Evolutionary conservation across 2,329 filamentous ascomycete genomes (phyloP), one percentile per base, ranked within the genome.

Genomic region (Paracamarosporium sp.): DNA sequence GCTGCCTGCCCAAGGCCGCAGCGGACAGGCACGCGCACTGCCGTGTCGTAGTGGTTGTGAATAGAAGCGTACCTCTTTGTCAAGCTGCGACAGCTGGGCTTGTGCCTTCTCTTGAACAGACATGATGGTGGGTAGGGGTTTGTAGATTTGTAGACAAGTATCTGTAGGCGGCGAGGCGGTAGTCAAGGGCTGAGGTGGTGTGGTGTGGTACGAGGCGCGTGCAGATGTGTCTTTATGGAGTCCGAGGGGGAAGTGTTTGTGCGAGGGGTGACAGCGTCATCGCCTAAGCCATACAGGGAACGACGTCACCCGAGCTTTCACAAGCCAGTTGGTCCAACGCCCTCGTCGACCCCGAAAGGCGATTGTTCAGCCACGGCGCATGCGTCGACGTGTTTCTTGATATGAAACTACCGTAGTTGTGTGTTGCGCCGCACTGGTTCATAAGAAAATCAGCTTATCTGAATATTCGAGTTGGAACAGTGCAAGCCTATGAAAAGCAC

Each of bases 101-200:
- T 92, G 89, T 66, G 89, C 86, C 79, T 88, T 88, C 72, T 92
- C 90, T 80, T 92, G 90, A 69, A 88, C 84, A 78, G 88, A 89
- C 89, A 92, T 92, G 69, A 72, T 86, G 69, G 64, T 65, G 62
- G 50, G 45, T 20, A 5, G 12, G n/a, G 17, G 52, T 40, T 44
- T 41, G 25, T 25, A 11, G 24, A 24, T 20, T 22, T 45, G 45
- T 31, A 20, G 30, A 25, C 17, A 52, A 54, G 51, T 17, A 44
- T 46, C 55, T 38, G 51, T 27, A 50, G 52, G 44, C 30, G 46
- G 48, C 30, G 52, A 53, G 56, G 35, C 46, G 28, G 50, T 31
- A 45, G 46, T 24, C 35, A 52, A 56, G 50, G 45, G 56, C 33
- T 41, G 55, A 50, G 48, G 52, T 53, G 59, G 44, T 33, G 52